phyloP scores from a whole-genome alignment of 2,329 filamentous ascomycete species.

The Nothopassalora personata region DNA sequence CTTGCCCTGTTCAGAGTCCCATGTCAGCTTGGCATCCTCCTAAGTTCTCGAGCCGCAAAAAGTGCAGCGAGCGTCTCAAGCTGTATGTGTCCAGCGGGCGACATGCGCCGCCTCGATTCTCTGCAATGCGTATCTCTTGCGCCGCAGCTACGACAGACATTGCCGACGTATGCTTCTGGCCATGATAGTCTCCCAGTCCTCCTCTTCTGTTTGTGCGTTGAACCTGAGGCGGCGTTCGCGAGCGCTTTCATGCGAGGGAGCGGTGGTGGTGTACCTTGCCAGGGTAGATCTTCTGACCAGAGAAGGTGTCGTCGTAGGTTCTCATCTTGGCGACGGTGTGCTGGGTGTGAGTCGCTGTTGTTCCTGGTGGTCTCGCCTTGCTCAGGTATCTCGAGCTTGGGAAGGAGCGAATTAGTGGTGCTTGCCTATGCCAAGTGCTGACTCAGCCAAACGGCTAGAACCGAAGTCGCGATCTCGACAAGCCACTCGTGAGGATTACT shows the following conservation, averaged over 20 bases:
- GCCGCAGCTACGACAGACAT: neutral
- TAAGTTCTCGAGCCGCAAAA: conserved; percentile 19
- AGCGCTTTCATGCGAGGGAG: neutral
- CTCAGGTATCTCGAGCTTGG: too few species aligned
- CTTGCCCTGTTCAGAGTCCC: conserved; percentile 69
- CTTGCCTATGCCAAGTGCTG: too few species aligned
- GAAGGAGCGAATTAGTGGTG: too few species aligned
- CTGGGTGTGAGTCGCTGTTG: conserved; percentile 6
- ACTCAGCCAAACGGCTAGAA: too few species aligned
- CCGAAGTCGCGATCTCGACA: too few species aligned
- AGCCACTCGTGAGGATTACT: too few species aligned
- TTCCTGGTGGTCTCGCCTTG: neutral
- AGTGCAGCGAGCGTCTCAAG: conserved; percentile 19
- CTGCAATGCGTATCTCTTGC: neutral
- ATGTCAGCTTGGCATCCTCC: conserved; percentile 15
- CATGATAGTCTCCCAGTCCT: neutral
- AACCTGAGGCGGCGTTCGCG: conserved; percentile 2
- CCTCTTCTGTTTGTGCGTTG: conserved; percentile 5
- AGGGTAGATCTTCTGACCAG: conserved; percentile 73
- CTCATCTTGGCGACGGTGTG: conserved; percentile 54
- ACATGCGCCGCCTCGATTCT: neutral
- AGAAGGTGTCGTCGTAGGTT: conserved; percentile 75
- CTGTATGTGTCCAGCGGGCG: conserved; percentile 8
- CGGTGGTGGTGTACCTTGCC: conserved; percentile 56
- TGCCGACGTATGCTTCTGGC: neutral